Evolutionary conservation across 2,329 filamentous ascomycete species (phyloP).

Genomic region (Helminthosporium solani): DNA sequence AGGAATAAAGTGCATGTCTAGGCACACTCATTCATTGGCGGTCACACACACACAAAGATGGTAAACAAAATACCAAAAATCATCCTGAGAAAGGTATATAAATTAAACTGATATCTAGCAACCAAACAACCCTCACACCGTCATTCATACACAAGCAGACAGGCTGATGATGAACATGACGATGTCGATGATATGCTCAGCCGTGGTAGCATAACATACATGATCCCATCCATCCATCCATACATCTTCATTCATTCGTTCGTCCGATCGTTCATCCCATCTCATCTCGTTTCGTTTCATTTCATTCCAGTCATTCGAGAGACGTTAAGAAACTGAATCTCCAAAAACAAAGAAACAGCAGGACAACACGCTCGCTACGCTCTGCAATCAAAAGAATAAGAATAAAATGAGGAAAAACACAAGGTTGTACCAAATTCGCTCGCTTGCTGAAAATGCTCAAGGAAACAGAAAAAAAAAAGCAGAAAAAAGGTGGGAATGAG

Average conservation of each 20-base stretch:
- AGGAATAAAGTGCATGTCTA: no score
- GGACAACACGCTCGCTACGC: constrained; percentile 38
- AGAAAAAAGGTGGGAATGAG: background rate
- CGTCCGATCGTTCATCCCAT: no score
- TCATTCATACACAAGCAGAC: background rate
- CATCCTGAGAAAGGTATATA: no score
- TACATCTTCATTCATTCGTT: no score
- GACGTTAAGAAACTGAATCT: constrained; percentile 35
- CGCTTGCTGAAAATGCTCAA: constrained; percentile 24
- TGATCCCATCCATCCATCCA: constrained; percentile 3
- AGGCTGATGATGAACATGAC: background rate
- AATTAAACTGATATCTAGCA: no score
- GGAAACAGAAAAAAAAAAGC: constrained; percentile 22
- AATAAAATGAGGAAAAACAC: constrained; percentile 23
- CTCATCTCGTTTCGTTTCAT: no score
- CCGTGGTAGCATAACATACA: constrained; percentile 11
- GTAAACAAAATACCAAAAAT: no score
- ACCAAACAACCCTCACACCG: background rate
- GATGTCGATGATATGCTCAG: background rate
- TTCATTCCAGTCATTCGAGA: constrained; percentile 3
- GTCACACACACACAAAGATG: no score
- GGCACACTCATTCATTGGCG: no score
- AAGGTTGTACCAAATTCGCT: constrained; percentile 24
- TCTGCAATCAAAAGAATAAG: constrained; percentile 25
- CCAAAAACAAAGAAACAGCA: constrained; percentile 27